Conservation (phyloP, 1,284 basidiomycete genomes). For the Austroboletus sp. region DNA sequence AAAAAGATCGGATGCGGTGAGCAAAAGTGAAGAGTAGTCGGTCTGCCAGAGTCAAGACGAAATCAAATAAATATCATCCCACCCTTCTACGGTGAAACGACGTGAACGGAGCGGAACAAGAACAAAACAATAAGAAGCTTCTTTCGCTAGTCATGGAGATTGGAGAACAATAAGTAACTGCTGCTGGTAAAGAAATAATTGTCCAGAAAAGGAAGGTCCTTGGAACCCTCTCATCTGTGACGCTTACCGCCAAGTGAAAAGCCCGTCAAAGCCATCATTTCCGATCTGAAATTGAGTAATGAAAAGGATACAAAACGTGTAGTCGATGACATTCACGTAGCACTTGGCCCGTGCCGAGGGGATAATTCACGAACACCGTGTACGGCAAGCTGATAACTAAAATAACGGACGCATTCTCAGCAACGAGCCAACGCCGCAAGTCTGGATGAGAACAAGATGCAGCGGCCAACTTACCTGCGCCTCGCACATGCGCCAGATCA, state of each 20-base stretch:
- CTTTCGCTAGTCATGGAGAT: not conserved
- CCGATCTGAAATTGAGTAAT: not conserved
- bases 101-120: not conserved
- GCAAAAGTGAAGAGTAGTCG: conserved; percentile 7
- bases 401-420: not conserved
- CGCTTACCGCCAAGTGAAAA: too few relatives aligned
- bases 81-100: not conserved
- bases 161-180: conserved; percentile 12
- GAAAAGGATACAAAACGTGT: not conserved
- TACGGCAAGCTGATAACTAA: not conserved
- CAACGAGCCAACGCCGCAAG: conserved; percentile 1
- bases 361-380: too few relatives aligned
- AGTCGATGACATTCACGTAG: not conserved
- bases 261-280: too few relatives aligned
- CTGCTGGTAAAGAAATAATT: conserved; percentile 2
- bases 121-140: conserved; percentile 20
- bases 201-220: conserved; percentile 22
- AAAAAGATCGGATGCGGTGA: conserved; percentile 9
- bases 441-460: not conserved
- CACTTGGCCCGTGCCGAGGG: not conserved
- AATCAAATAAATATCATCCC: conserved; percentile 14
- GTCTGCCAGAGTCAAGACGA: conserved; percentile 20
- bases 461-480: not conserved
- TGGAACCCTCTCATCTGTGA: not conserved
- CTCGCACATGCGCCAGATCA: not conserved